Evolutionary conservation across 192 early-diverging fungal species (phyloP).

Genomic region (Rhizophagus prolifer): DNA sequence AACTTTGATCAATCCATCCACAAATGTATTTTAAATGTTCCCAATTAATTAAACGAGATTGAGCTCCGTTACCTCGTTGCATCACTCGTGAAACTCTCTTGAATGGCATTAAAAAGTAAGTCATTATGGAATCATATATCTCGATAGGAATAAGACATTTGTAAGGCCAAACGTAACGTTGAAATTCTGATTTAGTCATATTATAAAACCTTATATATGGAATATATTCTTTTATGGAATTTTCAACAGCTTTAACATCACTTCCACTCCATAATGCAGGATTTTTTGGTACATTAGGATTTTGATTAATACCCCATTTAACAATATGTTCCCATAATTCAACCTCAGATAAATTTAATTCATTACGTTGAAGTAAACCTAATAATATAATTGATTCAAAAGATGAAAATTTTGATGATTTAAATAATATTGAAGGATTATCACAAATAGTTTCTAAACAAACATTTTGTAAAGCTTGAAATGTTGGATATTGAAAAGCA

Average conservation of each 20-base stretch:
- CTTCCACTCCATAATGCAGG: background rate
- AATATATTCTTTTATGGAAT: background rate
- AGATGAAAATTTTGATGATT: background rate
- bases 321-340: constrained; percentile 4
- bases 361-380: constrained; percentile 7
- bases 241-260: background rate
- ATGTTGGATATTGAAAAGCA: background rate
- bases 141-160: background rate
- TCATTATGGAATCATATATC: background rate
- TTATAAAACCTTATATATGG: constrained; percentile 9
- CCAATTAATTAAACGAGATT: background rate
- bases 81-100: background rate
- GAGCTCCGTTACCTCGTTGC: background rate
- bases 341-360: background rate
- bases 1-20: background rate
- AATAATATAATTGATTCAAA: background rate
- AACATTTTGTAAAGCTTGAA: background rate
- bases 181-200: background rate
- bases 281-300: background rate
- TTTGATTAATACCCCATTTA: background rate
- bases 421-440: constrained; percentile 7
- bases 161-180: constrained; percentile 1
- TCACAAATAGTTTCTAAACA: constrained; percentile 9
- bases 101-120: background rate
- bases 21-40: background rate